Base-by-base conservation (phyloP, 1,139 yeast species). In the Sugiyamaella pinicola region DNA sequence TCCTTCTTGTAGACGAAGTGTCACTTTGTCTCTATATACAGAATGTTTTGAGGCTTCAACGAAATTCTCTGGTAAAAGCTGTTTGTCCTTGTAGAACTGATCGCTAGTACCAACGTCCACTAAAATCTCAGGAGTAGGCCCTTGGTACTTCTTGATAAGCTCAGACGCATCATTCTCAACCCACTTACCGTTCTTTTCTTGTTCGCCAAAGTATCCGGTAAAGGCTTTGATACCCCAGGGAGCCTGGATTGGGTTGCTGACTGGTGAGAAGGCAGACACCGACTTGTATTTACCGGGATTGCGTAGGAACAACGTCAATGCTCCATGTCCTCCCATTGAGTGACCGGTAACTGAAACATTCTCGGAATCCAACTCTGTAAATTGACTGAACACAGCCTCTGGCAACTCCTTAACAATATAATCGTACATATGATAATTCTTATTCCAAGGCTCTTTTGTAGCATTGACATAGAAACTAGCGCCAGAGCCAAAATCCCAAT, bases 281-380 rank as follows among this genome's bases (percentile, higher is more conserved):
- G 95, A 83, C 68, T 81, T 82, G 76, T 86, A 93, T 64, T 76
- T 76, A 2, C 84, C 86, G 1, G 93, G 89, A 67, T 87, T 83
- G 60, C 77, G 80, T 53, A 93, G 73, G 68, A 81, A 91, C 13
- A 95, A 84, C 53, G 85, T 74, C 56, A 93, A 73, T 0, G 99
- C 96, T 51, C 99, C 99, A 69, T 80, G 89, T 0, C 99, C 99
- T 47, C 99, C 99, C 98, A 93, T 93, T 1, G 99, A 93, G 69
- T 93, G 98, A 42, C 98, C 98, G 9, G 95, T 84, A 59, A 93
- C 83, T 24, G 93, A 80, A 52, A 84, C 77, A 47, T 80, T 84
- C 31, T 71, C 67, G 53, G 81, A 74, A 67, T 87, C 85, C 59
- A 87, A 74, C 34, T 56, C 54, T 9, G 76, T 63, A 62, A 77